Evolutionary conservation across 495 filamentous ascomycete species (phyloP).

Genomic region (Talaromyces trachyspermus): DNA sequence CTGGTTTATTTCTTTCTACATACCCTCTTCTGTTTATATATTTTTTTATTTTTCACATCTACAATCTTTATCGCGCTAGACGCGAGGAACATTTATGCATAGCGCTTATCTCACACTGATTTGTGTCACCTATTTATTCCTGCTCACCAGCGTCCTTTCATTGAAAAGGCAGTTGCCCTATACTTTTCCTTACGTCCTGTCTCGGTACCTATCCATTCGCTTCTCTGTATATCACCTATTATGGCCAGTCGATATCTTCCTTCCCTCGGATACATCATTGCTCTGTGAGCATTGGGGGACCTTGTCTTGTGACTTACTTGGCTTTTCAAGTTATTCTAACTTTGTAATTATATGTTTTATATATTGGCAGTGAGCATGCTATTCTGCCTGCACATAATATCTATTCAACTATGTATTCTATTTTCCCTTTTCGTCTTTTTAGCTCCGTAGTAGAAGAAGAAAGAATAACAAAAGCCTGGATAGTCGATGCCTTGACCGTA

Average conservation of each 20-base stretch:
- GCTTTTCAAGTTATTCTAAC: not conserved
- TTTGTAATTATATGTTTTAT: slow-evolving; percentile 11
- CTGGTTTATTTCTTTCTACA: slow-evolving; percentile 15
- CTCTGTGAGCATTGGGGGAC: slow-evolving; percentile 6
- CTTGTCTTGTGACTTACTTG: not conserved
- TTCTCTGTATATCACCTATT: slow-evolving; percentile 6
- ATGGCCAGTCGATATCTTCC: not conserved
- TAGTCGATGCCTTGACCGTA: too few relatives aligned
- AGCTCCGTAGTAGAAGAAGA: too few relatives aligned
- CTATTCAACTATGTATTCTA: too few relatives aligned
- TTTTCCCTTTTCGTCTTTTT: too few relatives aligned
- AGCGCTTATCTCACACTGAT: slow-evolving; percentile 3
- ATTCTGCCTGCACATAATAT: slow-evolving; percentile 4
- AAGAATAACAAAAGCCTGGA: too few relatives aligned
- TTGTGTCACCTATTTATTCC: not conserved
- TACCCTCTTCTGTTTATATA: slow-evolving; percentile 7
- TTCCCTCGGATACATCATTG: not conserved
- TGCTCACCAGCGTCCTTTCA: not conserved
- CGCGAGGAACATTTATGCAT: slow-evolving; percentile 8
- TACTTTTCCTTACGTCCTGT: not conserved
- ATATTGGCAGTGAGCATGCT: slow-evolving; percentile 7
- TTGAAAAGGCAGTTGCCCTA: not conserved
- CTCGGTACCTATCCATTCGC: not conserved
- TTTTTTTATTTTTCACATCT: not conserved
- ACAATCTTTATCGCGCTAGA: slow-evolving; percentile 7